These are phyloP conservation scores for Didymella exigua DNA, from an alignment of 2,329 filamentous ascomycete species.

Conservation along the genomic window DNA sequence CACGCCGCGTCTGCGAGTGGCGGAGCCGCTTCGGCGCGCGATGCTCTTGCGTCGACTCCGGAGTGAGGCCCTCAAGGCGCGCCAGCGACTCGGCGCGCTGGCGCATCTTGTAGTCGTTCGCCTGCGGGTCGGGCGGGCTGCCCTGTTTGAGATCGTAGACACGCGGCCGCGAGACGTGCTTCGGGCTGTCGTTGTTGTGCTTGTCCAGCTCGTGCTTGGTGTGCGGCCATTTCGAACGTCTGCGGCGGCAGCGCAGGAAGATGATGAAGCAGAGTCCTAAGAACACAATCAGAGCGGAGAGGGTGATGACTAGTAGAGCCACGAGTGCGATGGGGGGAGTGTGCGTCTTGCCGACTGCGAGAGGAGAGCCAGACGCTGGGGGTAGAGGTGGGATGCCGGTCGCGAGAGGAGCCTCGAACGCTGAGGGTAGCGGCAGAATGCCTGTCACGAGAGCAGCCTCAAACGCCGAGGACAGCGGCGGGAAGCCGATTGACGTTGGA, in stretches of 20 bases:
- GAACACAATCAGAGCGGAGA: neutral
- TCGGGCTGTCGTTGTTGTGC: neutral
- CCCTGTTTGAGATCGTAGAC: neutral
- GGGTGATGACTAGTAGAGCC: neutral
- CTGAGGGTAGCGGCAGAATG: neutral
- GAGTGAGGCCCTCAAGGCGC: neutral
- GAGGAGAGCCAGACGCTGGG: neutral
- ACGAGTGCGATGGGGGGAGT: neutral
- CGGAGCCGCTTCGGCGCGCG: neutral
- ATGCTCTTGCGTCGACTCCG: neutral
- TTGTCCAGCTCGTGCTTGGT: neutral
- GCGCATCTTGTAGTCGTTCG: neutral
- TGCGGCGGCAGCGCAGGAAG: neutral
- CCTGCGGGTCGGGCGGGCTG: neutral
- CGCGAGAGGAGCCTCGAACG: neutral
- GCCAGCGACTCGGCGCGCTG: neutral
- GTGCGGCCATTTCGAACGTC: neutral
- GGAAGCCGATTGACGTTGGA: neutral
- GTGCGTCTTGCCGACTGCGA: neutral
- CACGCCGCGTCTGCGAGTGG: no score
- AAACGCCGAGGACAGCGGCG: neutral
- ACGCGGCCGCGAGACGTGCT: neutral
- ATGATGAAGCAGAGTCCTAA: neutral
- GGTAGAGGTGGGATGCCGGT: neutral
- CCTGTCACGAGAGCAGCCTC: neutral